These are phyloP conservation scores for Penicillium sp. DNA, from an alignment of 2,329 filamentous ascomycete genomes.

Conservation along the genomic window DNA sequence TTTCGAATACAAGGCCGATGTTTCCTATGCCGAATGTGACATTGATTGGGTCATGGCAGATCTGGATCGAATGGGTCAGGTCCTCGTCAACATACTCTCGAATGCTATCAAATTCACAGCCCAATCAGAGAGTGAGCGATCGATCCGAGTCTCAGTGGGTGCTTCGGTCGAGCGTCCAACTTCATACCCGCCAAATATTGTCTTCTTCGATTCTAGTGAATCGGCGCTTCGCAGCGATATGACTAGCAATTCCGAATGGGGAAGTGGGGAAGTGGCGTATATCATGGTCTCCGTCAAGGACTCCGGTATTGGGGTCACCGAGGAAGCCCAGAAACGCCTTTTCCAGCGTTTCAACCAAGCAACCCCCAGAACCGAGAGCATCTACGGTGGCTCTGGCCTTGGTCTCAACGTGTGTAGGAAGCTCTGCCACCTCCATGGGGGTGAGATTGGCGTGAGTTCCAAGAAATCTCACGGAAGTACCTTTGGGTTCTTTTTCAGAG, in stretches of 20 bases:
- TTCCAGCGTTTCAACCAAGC: constrained; percentile 80
- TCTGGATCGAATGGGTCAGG: constrained; percentile 72
- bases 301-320: constrained; percentile 70
- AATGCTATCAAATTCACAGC: constrained; percentile 81
- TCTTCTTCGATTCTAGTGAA: constrained; percentile 32
- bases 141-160: constrained; percentile 55
- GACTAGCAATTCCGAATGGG: constrained; percentile 53
- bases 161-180: constrained; percentile 50
- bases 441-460: constrained; percentile 70
- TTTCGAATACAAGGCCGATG: constrained; percentile 63
- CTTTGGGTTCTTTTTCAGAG: constrained; percentile 60
- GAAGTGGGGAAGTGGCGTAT: constrained; percentile 59
- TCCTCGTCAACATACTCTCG: constrained; percentile 76
- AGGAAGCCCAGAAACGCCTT: constrained; percentile 69
- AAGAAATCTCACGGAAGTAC: constrained; percentile 57
- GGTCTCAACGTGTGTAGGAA: constrained; percentile 77
- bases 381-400: constrained; percentile 76
- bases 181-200: constrained; percentile 38
- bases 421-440: constrained; percentile 77
- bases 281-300: constrained; percentile 74
- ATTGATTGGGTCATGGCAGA: constrained; percentile 70
- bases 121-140: constrained; percentile 42
- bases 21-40: constrained; percentile 58
- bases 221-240: constrained; percentile 29
- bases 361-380: constrained; percentile 71